phyloP scores from a whole-genome alignment of 768 basidiomycete species.

The Leccinellum luteum region DNA sequence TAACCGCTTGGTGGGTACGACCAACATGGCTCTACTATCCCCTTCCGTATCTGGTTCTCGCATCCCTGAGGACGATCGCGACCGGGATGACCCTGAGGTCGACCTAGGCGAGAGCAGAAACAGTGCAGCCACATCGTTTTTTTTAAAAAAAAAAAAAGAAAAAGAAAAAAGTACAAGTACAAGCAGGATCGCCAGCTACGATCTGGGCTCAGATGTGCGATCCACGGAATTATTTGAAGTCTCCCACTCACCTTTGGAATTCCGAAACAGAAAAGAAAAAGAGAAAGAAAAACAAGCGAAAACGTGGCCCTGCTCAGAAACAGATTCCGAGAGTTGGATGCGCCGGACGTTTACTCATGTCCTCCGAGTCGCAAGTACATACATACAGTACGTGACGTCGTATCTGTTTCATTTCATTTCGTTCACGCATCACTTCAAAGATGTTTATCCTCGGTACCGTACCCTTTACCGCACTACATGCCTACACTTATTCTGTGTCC shows the following conservation, averaged over 20 bases:
- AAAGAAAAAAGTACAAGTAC: background rate
- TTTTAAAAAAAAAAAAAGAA: background rate
- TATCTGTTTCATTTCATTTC: background rate
- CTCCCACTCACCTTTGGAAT: background rate
- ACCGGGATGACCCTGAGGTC: background rate
- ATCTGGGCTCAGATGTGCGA: background rate
- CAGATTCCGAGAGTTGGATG: background rate
- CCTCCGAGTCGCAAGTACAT: background rate
- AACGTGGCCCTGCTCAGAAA: background rate
- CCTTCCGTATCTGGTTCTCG: background rate
- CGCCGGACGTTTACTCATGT: background rate
- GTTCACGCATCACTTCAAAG: background rate
- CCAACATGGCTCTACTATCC: background rate
- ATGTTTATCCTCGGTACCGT: background rate
- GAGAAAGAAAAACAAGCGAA: background rate
- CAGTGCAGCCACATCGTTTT: background rate
- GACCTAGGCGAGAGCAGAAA: background rate
- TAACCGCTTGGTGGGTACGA: background rate
- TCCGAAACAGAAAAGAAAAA: background rate
- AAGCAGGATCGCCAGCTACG: background rate
- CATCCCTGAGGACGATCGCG: background rate
- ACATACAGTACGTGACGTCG: background rate
- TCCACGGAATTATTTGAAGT: background rate
- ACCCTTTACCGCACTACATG: too few species aligned
- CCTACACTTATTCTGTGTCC: too few species aligned